A percentile compares a stretch with the other conserved stretches of the same genome.
Evolutionary conservation across 2,329 filamentous ascomycete genomes (phyloP).

Genomic region (Achaetomium macrosporum): DNA sequence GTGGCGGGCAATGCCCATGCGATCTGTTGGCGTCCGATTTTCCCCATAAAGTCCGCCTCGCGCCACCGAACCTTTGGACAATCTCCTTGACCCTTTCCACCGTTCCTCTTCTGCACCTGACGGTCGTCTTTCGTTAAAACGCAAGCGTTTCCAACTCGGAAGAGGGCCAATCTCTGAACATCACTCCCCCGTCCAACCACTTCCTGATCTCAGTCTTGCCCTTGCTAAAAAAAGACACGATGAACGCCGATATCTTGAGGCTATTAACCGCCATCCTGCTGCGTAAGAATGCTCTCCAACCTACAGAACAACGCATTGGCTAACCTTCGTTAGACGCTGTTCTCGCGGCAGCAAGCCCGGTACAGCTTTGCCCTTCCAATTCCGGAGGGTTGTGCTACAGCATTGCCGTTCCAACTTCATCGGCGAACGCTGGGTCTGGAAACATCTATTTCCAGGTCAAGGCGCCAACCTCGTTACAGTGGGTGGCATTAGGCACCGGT

Average conservation of each 20-base stretch:
- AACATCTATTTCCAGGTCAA: conserved; percentile 57
- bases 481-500: conserved; percentile 56
- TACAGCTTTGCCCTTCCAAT: conserved; percentile 37
- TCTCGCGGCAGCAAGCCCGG: conserved; percentile 26
- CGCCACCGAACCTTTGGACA: no score
- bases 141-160: no score
- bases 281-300: conserved; percentile 12
- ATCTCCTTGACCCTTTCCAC: no score
- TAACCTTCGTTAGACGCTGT: conserved; percentile 14
- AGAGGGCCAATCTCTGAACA: no score
- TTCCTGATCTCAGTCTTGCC: no score
- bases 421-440: conserved; percentile 43
- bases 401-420: conserved; percentile 48
- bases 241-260: conserved; percentile 4
- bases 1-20: no score
- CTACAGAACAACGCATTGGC: neutral
- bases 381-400: conserved; percentile 45
- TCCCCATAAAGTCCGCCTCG: no score
- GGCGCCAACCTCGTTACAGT: conserved; percentile 47
- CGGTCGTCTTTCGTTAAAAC: no score
- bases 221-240: conserved; percentile 1
- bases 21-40: no score
- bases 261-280: conserved; percentile 9
- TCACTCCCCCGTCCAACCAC: no score
- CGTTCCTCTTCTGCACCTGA: no score